Conservation (phyloP, 1,284 basidiomycete genomes). For the Waitea zeae region DNA sequence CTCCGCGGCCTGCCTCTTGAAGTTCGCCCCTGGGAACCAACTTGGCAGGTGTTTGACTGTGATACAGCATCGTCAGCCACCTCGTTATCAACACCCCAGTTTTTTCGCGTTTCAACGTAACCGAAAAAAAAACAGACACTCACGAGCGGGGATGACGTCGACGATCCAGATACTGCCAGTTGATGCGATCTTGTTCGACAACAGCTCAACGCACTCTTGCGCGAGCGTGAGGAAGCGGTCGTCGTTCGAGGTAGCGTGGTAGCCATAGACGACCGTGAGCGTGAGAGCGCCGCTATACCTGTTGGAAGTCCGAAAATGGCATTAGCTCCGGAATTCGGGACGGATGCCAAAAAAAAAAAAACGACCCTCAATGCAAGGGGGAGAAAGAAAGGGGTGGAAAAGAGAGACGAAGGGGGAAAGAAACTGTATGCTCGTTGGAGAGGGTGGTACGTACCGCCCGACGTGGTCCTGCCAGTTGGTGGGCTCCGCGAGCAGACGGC, state of each 20-base stretch:
- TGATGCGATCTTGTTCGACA: conserved; percentile 11
- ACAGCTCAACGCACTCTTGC: conserved; percentile 12
- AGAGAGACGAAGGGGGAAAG: no score
- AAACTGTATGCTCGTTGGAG: no score
- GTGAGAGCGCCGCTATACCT: conserved; percentile 3
- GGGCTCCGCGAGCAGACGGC: background rate
- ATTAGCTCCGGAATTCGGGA: background rate
- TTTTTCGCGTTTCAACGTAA: background rate
- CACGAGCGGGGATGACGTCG: conserved; percentile 13
- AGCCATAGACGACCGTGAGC: conserved; percentile 3
- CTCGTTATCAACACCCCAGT: no score
- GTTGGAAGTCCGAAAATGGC: background rate
- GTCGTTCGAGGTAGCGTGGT: conserved; percentile 4
- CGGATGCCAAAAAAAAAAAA: no score
- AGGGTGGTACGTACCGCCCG: background rate
- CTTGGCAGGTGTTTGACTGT: conserved; percentile 21
- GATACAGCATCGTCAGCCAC: background rate
- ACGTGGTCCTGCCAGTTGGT: conserved; percentile 1
- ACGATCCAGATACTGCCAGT: conserved; percentile 9
- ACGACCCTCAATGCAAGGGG: no score
- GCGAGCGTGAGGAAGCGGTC: conserved; percentile 14
- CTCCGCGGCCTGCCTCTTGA: conserved; percentile 27
- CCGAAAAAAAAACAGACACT: conserved; percentile 29
- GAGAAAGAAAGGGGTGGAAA: no score
- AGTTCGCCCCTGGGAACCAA: conserved; percentile 28